Evolutionary conservation across 176 grass and related monocot species (phyloP).

Genomic region (Cocos nucifera): DNA sequence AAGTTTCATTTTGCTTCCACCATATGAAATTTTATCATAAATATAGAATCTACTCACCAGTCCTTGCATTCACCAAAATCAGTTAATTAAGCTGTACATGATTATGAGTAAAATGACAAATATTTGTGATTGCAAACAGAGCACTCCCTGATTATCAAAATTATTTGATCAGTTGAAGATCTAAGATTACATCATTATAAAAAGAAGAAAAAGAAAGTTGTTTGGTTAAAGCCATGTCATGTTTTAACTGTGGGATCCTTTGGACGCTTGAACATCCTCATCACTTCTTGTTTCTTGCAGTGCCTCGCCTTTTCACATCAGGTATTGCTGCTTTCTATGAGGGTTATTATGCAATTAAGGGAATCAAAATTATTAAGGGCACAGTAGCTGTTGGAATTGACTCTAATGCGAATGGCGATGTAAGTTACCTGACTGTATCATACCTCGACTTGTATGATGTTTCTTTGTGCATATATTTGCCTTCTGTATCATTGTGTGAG

Average conservation of each 20-base stretch:
- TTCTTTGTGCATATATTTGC: too few species aligned
- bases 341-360: slow-evolving; percentile 88
- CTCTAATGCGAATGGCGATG: slow-evolving; percentile 63
- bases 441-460: not conserved
- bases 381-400: slow-evolving; percentile 83
- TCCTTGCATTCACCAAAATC: too few species aligned
- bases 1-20: slow-evolving; percentile 26
- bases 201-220: too few species aligned
- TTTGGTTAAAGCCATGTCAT: too few species aligned
- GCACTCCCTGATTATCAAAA: too few species aligned
- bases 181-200: too few species aligned
- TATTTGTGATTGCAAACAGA: too few species aligned
- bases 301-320: slow-evolving; percentile 83
- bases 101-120: too few species aligned
- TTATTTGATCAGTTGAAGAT: too few species aligned
- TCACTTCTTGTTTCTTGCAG: slow-evolving; percentile 40
- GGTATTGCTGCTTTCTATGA: slow-evolving; percentile 91
- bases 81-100: too few species aligned
- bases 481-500: slow-evolving; percentile 3
- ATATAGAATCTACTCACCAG: too few species aligned
- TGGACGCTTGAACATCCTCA: not conserved
- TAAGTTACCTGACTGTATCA: slow-evolving; percentile 25
- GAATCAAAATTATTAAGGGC: slow-evolving; percentile 78
- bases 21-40: slow-evolving; percentile 5
- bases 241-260: not conserved